A percentile compares a stretch with the other conserved stretches of the same genome.
Conservation (phyloP, 139 green algal species). For the Nannochloris sp. region DNA sequence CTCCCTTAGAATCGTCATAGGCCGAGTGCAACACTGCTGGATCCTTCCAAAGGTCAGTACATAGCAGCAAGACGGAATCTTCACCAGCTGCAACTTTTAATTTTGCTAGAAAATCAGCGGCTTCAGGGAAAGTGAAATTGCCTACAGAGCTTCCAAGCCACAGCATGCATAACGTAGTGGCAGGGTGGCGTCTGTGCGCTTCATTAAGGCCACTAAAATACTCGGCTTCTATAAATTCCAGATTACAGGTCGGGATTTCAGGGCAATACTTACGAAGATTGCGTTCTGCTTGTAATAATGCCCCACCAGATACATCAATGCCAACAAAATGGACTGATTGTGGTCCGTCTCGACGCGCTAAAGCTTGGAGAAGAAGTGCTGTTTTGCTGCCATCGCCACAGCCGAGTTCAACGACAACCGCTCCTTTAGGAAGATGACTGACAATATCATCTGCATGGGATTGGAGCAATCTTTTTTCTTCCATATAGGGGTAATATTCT, state of each 20-base stretch:
- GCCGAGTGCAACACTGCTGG: conserved; percentile 28
- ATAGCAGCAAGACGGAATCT: conserved; percentile 25
- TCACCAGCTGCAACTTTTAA: conserved; percentile 11
- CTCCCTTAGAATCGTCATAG: conserved; percentile 47
- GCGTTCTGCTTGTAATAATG: conserved; percentile 25
- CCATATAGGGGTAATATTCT: conserved; percentile 22
- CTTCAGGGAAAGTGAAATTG: conserved; percentile 39
- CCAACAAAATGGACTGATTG: conserved; percentile 33
- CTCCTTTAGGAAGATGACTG: conserved; percentile 14
- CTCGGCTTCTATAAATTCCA: conserved; percentile 18
- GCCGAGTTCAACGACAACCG: conserved; percentile 47
- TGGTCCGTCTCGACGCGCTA: conserved; percentile 15
- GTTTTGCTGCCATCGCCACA: conserved; percentile 46
- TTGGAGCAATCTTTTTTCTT: conserved; percentile 13
- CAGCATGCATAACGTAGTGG: conserved; percentile 38
- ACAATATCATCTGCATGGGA: conserved; percentile 32
- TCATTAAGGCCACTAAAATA: conserved; percentile 15
- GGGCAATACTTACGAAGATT: conserved; percentile 19
- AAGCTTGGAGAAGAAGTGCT: conserved; percentile 25
- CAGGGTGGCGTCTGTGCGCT: conserved; percentile 11
- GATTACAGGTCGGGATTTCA: background rate
- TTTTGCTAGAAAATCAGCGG: conserved; percentile 31
- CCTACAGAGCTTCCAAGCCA: conserved; percentile 59
- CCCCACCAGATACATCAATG: conserved; percentile 47
- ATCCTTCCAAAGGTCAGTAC: conserved; percentile 56